Conservation (phyloP, 2,329 filamentous ascomycete species). For the Emmonsiellopsis sp. region DNA sequence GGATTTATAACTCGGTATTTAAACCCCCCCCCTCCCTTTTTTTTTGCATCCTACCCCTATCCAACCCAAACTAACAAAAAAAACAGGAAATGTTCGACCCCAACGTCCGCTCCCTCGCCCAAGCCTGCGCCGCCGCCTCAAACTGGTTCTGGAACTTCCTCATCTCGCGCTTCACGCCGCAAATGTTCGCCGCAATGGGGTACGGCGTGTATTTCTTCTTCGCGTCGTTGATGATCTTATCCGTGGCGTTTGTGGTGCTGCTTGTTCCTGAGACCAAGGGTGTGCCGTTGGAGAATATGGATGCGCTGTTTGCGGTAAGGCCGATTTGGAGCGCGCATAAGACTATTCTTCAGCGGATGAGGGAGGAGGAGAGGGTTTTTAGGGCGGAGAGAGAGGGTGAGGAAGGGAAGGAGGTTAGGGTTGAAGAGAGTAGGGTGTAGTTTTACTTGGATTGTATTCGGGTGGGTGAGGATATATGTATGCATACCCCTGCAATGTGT, state of each 20-base stretch:
- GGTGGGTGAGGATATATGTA: no score
- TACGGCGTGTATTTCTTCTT: constrained; percentile 65
- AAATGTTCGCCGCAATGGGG: constrained; percentile 34
- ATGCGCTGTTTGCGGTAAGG: constrained; percentile 47
- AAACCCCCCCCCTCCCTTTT: background rate
- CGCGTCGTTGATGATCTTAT: constrained; percentile 52
- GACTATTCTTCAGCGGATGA: no score
- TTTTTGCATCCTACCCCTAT: no score
- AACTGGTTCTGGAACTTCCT: constrained; percentile 31
- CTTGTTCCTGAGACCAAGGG: constrained; percentile 58
- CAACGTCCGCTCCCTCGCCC: constrained; percentile 57
- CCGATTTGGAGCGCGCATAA: constrained; percentile 29
- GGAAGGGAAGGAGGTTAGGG: no score
- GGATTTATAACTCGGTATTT: constrained; percentile 56
- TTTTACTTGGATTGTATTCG: no score
- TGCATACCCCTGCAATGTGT: no score
- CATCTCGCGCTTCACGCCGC: constrained; percentile 28
- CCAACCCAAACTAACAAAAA: background rate
- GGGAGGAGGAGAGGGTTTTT: no score
- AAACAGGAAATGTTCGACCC: background rate
- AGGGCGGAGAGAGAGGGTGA: no score
- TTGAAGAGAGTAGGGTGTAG: no score
- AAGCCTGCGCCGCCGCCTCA: constrained; percentile 51
- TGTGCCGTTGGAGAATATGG: constrained; percentile 57
- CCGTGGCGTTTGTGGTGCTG: constrained; percentile 53